A percentile compares a stretch with the other conserved stretches of the same genome.
These are phyloP conservation scores for Xylariaceae sp. DNA, from an alignment of 2,329 filamentous ascomycete genomes.

Conservation along the genomic window DNA sequence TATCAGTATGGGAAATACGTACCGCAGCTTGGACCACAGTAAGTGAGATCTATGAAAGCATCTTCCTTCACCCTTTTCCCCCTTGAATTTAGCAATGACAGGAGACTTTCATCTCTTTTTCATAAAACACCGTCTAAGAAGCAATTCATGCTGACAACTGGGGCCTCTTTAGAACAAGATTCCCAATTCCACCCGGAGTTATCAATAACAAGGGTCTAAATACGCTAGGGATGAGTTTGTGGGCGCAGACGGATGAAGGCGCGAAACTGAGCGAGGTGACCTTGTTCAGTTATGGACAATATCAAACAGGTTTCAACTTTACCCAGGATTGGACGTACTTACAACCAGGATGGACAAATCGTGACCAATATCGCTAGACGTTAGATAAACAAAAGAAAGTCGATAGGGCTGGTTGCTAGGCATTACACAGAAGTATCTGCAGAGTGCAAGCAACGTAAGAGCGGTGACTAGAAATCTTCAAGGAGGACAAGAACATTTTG, in stretches of 20 bases:
- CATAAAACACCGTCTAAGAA: neutral
- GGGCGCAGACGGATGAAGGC: conserved; percentile 1
- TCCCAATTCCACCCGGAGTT: neutral
- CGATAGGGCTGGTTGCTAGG: too few relatives aligned
- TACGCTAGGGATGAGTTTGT: neutral
- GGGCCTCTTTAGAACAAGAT: too few relatives aligned
- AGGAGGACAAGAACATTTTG: too few relatives aligned
- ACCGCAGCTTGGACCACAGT: conserved; percentile 1
- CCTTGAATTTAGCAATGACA: too few relatives aligned
- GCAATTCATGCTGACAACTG: neutral
- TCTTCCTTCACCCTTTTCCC: too few relatives aligned
- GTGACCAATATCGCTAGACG: neutral
- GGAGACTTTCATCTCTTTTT: too few relatives aligned
- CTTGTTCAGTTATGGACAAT: neutral
- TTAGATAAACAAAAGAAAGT: too few relatives aligned
- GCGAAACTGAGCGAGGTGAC: neutral
- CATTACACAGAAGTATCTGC: too few relatives aligned
- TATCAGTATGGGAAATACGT: conserved; percentile 4
- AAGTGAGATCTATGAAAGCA: neutral
- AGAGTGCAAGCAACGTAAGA: too few relatives aligned
- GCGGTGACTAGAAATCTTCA: too few relatives aligned
- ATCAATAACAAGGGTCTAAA: conserved; percentile 1
- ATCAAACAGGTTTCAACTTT: conserved; percentile 3
- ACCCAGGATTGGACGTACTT: conserved; percentile 1
- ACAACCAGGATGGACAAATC: conserved; percentile 1